These are phyloP conservation scores for Vicia faba DNA, from an alignment of 306 rosid genomes.

Conservation along the genomic window DNA sequence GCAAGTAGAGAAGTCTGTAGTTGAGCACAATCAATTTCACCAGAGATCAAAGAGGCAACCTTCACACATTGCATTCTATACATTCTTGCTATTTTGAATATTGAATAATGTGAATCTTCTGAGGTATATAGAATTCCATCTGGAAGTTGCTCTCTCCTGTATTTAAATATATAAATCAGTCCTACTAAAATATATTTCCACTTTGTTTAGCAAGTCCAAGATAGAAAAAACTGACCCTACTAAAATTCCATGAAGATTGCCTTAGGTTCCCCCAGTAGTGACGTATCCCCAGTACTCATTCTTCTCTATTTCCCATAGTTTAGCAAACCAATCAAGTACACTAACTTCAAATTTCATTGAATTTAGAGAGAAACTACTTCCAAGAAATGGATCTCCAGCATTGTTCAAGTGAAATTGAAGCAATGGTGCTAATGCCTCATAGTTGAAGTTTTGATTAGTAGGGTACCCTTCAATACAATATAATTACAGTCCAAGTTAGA, in stretches of 20 bases:
- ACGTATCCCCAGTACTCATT: slow-evolving; percentile 74
- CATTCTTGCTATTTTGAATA: slow-evolving; percentile 70
- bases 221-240: slow-evolving; percentile 52
- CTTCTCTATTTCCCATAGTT: slow-evolving; percentile 68
- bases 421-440: slow-evolving; percentile 54
- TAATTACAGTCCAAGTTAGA: neutral
- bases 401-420: slow-evolving; percentile 67
- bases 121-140: slow-evolving; percentile 72
- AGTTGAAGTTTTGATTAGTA: slow-evolving; percentile 59
- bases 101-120: slow-evolving; percentile 63
- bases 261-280: slow-evolving; percentile 74
- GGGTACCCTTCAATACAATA: neutral
- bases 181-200: neutral
- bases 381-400: slow-evolving; percentile 73
- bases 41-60: slow-evolving; percentile 52
- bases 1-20: slow-evolving; percentile 47
- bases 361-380: slow-evolving; percentile 60
- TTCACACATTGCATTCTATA: slow-evolving; percentile 67
- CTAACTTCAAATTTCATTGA: slow-evolving; percentile 63
- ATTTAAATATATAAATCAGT: neutral
- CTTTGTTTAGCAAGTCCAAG: too few species aligned
- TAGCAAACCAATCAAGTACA: slow-evolving; percentile 75
- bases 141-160: slow-evolving; percentile 63
- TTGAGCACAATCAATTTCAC: slow-evolving; percentile 65
- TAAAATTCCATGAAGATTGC: slow-evolving; percentile 71